phyloP scores from a whole-genome alignment of 495 filamentous ascomycete genomes.

The Emericellopsis terricola region DNA sequence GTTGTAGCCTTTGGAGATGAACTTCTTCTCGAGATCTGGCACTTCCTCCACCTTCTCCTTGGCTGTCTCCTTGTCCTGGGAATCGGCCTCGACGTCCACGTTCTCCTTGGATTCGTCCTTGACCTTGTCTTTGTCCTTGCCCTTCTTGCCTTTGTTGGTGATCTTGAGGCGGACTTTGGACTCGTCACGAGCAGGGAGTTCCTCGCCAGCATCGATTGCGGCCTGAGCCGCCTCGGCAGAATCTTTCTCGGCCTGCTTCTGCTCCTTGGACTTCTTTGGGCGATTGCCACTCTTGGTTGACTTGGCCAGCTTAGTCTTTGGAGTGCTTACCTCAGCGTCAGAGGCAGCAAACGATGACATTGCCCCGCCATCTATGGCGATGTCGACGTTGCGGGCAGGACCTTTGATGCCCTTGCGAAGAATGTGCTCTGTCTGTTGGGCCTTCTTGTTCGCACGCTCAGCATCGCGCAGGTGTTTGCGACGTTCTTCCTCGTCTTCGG shows the following conservation, averaged over 20 bases:
- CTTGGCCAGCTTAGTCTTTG: constrained; percentile 50
- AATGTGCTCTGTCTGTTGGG: constrained; percentile 62
- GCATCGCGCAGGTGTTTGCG: constrained; percentile 62
- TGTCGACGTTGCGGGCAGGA: constrained; percentile 62
- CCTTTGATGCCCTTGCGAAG: constrained; percentile 69
- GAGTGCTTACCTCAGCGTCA: constrained; percentile 38
- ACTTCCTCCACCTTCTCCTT: constrained; percentile 45
- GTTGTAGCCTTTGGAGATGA: constrained; percentile 81
- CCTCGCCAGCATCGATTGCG: constrained; percentile 67
- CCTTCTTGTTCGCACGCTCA: constrained; percentile 73
- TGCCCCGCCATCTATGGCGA: constrained; percentile 72
- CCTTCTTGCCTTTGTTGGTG: constrained; percentile 21
- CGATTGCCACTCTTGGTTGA: constrained; percentile 47
- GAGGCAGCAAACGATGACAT: constrained; percentile 71
- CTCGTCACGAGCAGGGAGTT: constrained; percentile 54
- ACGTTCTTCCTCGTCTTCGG: constrained; percentile 62
- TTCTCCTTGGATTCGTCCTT: constrained; percentile 13
- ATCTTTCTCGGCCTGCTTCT: constrained; percentile 92
- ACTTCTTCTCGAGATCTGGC: constrained; percentile 33
- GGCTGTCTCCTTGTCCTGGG: constrained; percentile 25
- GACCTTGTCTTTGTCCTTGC: constrained; percentile 20
- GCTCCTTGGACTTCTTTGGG: constrained; percentile 82
- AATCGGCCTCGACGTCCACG: constrained; percentile 3
- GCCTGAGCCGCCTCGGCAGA: constrained; percentile 76
- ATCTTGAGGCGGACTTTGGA: constrained; percentile 42